phyloP scores from a whole-genome alignment of 2,329 filamentous ascomycete species.

The Calycina herbarum region DNA sequence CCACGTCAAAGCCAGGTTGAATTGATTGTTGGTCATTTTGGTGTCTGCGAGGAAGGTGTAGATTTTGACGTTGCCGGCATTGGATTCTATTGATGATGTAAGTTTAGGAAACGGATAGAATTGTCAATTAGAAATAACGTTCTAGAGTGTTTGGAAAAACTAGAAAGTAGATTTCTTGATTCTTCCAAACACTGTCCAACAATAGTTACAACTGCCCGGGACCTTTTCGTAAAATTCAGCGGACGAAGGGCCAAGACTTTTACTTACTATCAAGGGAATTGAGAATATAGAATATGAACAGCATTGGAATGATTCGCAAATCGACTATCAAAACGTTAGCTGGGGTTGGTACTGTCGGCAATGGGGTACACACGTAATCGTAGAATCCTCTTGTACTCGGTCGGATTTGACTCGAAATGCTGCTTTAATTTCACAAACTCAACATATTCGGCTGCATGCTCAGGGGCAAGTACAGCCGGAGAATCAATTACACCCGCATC shows the following conservation, averaged over 20 bases:
- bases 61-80: constrained; percentile 17
- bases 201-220: neutral
- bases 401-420: constrained; percentile 14
- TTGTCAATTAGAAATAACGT: too few relatives aligned
- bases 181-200: too few relatives aligned
- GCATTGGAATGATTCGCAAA: constrained; percentile 14
- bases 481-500: constrained; percentile 6
- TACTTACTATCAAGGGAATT: constrained; percentile 16
- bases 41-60: constrained; percentile 15
- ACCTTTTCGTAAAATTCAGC: too few relatives aligned
- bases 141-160: too few relatives aligned
- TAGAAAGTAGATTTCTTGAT: too few relatives aligned
- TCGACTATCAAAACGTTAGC: constrained; percentile 5
- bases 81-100: constrained; percentile 9
- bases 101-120: neutral
- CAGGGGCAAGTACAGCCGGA: constrained; percentile 8
- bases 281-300: constrained; percentile 16
- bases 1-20: constrained; percentile 17
- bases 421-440: constrained; percentile 14
- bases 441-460: constrained; percentile 15
- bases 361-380: constrained; percentile 8
- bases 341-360: neutral
- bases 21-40: constrained; percentile 12
- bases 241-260: neutral
- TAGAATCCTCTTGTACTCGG: constrained; percentile 12